Percentiles rank a stretch among this genome's conserved stretches.
Evolutionary conservation across 306 rosid species (phyloP).

Genomic region (Betula pendula): DNA sequence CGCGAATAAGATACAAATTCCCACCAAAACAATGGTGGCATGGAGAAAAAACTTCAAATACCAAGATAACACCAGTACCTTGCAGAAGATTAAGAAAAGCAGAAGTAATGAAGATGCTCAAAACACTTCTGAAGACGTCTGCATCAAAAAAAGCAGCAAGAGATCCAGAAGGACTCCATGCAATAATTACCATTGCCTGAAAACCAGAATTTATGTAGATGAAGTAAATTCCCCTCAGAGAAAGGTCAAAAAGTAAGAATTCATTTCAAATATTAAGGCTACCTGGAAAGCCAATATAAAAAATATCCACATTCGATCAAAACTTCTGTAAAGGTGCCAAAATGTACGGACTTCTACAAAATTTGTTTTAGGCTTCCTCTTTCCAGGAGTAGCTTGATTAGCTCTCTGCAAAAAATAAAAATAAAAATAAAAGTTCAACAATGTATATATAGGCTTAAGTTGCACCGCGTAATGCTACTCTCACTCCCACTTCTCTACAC

Average conservation of each 20-base stretch:
- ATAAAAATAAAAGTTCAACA: neutral
- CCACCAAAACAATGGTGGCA: neutral
- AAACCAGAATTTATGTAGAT: conserved; percentile 25
- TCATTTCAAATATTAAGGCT: conserved; percentile 27
- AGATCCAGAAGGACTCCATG: conserved; percentile 87
- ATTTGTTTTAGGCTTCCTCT: conserved; percentile 87
- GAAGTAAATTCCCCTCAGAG: conserved; percentile 11
- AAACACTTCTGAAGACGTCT: conserved; percentile 75
- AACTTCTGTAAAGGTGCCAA: conserved; percentile 86
- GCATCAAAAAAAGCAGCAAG: conserved; percentile 59
- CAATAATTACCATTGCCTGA: conserved; percentile 93
- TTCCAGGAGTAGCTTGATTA: conserved; percentile 48
- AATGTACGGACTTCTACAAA: conserved; percentile 95
- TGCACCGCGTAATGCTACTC: too few relatives aligned
- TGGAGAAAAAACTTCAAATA: neutral
- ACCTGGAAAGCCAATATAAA: conserved; percentile 97
- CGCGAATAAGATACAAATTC: neutral
- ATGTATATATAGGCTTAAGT: neutral
- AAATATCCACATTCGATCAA: conserved; percentile 98
- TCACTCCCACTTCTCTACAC: too few relatives aligned
- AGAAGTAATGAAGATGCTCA: conserved; percentile 79
- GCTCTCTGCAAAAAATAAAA: conserved; percentile 52
- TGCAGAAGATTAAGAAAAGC: conserved; percentile 86
- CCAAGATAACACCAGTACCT: conserved; percentile 51
- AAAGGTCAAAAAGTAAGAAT: conserved; percentile 13